Base-by-base conservation (phyloP, 2,329 filamentous ascomycete species). In the Ceratocystis cubensis region DNA sequence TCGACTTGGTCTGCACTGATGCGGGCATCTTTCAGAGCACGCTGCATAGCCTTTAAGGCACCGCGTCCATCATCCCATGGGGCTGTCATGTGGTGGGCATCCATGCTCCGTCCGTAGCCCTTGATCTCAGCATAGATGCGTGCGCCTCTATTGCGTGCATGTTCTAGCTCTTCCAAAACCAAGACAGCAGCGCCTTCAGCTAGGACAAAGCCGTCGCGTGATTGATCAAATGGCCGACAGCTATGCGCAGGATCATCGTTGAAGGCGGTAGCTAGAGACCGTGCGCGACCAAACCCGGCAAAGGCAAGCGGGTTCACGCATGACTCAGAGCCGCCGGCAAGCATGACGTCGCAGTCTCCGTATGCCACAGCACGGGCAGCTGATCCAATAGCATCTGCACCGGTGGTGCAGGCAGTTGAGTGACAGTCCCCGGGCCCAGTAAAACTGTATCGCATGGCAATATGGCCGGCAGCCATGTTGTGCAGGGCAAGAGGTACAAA, bases 241-340 rank as follows among this genome's bases (percentile, higher is more conserved):
- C 91, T 85, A 61, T 82, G 78, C 1, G 78, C 71, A 0, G 93
- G 91, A 8, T 81, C 75, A 68, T 88, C 78, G 72, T 96, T 96
- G 77, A 85, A 95, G 2, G 81, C 82, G 0, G 90, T 96, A 5
- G 91, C 87, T 45, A 99, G 78, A 64, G 92, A 96, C 68, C 93
- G 84, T 1, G 92, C 91, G 69, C 91, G 83, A 28, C 91, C 88
- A 73, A 99, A 99, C 5, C 93, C 94, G 5, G 92, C 90, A 71
- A 97, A 88, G 1, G 93, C 89, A 56, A 99, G 81, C 8, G 94
- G 94, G 73, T 99, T 93, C 66, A 99, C 93, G 74, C 94, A 99
- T 0, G 93, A 91, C 76, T 99, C 94, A 7, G 93, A 85, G 33
- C 93, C 93, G 53, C 94, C 94, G n/a, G 94, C 91, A 7, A 99